Base-by-base conservation (phyloP, 768 basidiomycete genomes). In the Calocybe cyanea region DNA sequence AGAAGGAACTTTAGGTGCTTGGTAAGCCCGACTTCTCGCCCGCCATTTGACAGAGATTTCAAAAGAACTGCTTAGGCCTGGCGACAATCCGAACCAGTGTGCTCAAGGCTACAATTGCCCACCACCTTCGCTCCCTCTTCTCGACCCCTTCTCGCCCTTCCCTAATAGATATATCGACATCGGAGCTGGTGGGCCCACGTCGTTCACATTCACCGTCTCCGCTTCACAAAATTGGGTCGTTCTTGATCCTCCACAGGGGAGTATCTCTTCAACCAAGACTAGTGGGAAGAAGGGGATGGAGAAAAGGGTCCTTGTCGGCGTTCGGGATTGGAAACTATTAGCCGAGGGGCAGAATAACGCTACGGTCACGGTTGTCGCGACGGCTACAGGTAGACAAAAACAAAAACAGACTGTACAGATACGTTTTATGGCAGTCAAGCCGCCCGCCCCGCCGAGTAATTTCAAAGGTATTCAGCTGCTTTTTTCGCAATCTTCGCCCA, bases 81-180 rank as follows among this genome's bases (percentile, higher is more conserved):
- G 84, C 30, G 84, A 85, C 62, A 81, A 84, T 54, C 65, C 63
- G 30, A 71, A 74, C 61, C 74, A 85, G 48, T 87, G 83, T 54
- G 66, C 57, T 0, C 56, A 57, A 36, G 65, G 65, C 11, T 79
- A 76, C 65, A 70, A 60, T 57, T 80, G 78, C 55, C 68, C 68
- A 0, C 62, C 67, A 14, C 77, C 81, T 2, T 5, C 25, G 25
- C 67, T 73, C 0, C 48, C 85, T 19, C 64, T 67, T 2, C 62
- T 87, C 23, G 79, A 84, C 50, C 70, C 77, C 37, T 87, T 76
- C 62, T 70, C 75, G 7, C 71, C 80, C 2, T 68, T 75, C 41
- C 61, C 65, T 4, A 71, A 76, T 51, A 66, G 75, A 14, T 87
- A 73, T 63, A 60, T 87, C 47, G 83, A 85, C 49, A 67, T 87